Evolutionary conservation across 2,329 filamentous ascomycete genomes (phyloP).

Genomic region (Ceratocystis albifundus): DNA sequence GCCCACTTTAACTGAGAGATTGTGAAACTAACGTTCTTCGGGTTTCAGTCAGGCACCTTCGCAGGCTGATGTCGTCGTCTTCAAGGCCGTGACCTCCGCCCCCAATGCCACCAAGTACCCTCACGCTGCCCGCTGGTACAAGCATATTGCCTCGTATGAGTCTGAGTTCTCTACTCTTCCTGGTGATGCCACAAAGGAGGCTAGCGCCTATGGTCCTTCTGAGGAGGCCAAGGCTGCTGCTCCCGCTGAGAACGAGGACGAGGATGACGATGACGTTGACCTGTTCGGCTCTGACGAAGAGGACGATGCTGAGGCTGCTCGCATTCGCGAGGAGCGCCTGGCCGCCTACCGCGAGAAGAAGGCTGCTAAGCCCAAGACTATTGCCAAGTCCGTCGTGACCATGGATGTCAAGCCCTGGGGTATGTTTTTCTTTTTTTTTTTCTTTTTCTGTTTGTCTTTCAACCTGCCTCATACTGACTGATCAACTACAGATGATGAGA

Average conservation of each 20-base stretch:
- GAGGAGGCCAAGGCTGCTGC: constrained; percentile 70
- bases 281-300: constrained; percentile 92
- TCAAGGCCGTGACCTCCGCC: constrained; percentile 70
- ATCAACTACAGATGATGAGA: constrained; percentile 64
- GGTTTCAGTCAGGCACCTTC: constrained; percentile 49
- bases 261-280: constrained; percentile 62
- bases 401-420: constrained; percentile 98
- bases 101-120: constrained; percentile 77
- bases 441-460: constrained; percentile 6
- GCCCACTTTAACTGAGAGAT: background rate
- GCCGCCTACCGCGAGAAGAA: constrained; percentile 96
- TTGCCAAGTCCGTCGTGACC: constrained; percentile 92
- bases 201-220: constrained; percentile 78
- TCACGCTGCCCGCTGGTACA: constrained; percentile 94
- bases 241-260: constrained; percentile 59
- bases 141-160: constrained; percentile 90
- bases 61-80: constrained; percentile 92
- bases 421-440: constrained; percentile 45
- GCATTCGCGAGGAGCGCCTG: constrained; percentile 76
- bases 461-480: constrained; percentile 26
- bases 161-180: constrained; percentile 82
- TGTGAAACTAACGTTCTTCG: constrained; percentile 20
- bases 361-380: constrained; percentile 79
- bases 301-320: constrained; percentile 77
- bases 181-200: constrained; percentile 80